Evolutionary conservation across 1,139 yeast species (phyloP), one percentile per base, ranked within the genome.

Genomic region (Arxiozyma slooffiae): DNA sequence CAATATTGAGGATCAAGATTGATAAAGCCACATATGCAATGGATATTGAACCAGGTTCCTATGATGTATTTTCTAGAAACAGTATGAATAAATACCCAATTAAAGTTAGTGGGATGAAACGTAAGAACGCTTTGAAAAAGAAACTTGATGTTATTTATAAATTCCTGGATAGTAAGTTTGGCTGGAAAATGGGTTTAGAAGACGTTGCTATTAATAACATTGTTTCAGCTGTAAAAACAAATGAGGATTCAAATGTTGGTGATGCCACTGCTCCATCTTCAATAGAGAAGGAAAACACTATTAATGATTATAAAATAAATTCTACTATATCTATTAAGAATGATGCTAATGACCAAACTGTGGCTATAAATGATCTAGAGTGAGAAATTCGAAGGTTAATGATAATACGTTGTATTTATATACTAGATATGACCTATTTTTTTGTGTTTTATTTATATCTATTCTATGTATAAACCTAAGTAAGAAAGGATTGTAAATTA

Each of bases 1-100:
- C 95, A 30, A 85, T 82, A n/a, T 71, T 92, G 66, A 81, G 82
- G 63, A 92, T 94, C 18, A 82, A 88, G 46, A 79, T 92, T 38
- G 81, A 92, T 61, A 81, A 82, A 61, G 85, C 84, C 58, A 81
- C 90, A 3, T 94, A 88, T 67, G 76, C 85, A 55, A 71, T 92
- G 60, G 82, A 85, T 62, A 88, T 90, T 63, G 95, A 87, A 63
- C 77, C 84, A 4, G 83, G 79, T n/a, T 80, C 96, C 0, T 81
- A 79, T 57, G 98, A 92, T 68, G 84, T 83, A 57, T 89, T 85
- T 62, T 77, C 88, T 2, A 72, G 88, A 44, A 75, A 74, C 53
- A 66, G 79, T 1, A 48, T 61, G 38, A 63, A 64, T 41, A 59
- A 48, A 44, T 64, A 52, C 46, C 67, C 67, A 6, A 48, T 38